These are phyloP conservation scores for Acer campestre DNA, from an alignment of 345 rosid genomes.

Conservation along the genomic window DNA sequence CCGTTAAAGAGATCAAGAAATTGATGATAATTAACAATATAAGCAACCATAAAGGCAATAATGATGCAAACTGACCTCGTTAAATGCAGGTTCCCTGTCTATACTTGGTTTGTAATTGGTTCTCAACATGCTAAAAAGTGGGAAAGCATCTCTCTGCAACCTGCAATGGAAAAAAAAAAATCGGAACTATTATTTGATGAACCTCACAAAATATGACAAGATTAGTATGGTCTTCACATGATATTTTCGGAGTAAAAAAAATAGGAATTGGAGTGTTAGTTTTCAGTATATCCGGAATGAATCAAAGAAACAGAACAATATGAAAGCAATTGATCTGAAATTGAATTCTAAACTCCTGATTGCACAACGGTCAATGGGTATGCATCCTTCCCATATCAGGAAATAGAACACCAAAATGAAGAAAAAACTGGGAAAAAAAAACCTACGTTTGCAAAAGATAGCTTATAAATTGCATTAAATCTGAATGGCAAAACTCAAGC, in stretches of 20 bases:
- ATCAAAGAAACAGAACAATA: background rate
- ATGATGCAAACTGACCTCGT: slow-evolving; percentile 53
- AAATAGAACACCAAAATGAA: background rate
- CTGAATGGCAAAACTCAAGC: slow-evolving; percentile 61
- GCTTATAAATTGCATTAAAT: slow-evolving; percentile 58
- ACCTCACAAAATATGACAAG: background rate
- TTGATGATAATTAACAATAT: background rate
- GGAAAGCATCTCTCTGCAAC: slow-evolving; percentile 91
- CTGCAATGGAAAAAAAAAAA: slow-evolving; percentile 33
- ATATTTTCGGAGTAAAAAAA: background rate
- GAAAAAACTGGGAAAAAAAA: slow-evolving; percentile 1
- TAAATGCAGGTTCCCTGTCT: slow-evolving; percentile 84
- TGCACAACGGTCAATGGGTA: background rate
- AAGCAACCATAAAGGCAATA: background rate
- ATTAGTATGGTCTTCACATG: background rate
- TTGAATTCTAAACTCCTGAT: background rate
- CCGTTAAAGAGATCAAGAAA: background rate
- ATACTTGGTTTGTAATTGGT: slow-evolving; percentile 62
- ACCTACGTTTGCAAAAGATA: slow-evolving; percentile 80
- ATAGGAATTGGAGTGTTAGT: background rate
- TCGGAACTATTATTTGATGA: background rate
- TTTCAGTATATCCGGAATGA: background rate
- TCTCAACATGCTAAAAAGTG: slow-evolving; percentile 89
- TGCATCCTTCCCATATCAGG: background rate
- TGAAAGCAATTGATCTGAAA: background rate